Base-by-base conservation (phyloP, 2,329 filamentous ascomycete species). In the Xylaria digitata region DNA sequence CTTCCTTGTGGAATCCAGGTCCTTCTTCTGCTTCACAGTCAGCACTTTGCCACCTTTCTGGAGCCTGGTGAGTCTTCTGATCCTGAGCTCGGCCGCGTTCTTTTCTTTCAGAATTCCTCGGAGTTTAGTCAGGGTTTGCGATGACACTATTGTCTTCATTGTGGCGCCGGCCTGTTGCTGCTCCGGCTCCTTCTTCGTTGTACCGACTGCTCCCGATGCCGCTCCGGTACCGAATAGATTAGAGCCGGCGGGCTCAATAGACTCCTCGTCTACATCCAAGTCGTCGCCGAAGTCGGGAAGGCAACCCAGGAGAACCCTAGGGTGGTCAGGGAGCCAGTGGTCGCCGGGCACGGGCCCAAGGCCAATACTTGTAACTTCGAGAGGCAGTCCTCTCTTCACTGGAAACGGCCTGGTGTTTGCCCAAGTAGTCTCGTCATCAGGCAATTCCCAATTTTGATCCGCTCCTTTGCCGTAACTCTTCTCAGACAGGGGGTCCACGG, bases 321-420 rank as follows among this genome's bases (percentile, higher is more conserved):
- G 49, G 2, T 71, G 19, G 1, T 42, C 37, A 8, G 70, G 67
- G 0, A 1, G 6, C 13, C 71, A 67, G 23, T 69, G 68, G 8
- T 73, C 61, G 34, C 73, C 71, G 17, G 72, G 72, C 61, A 74
- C 19, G 6, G 66, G 65, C 3, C 72, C 72, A 2, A 65, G 61
- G 7, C 55, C 55, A 5, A 69, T n/a, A 19, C 46, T 71, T 13
- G 15, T 50, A 45, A 75, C 61, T n/a, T 63, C 63, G 6, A 61
- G 58, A 15, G 72, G 71, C 21, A 74, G 52, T 1, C 48, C 23
- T 52, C 54, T 63, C 40, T 49, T 53, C 21, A 40, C 42, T 23
- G 46, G 40, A 5, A 71, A 37, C 23, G 8, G 54, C 59, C 26
- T 68, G 7, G 63, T 73, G 15, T 67, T 40, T 40, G 37, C 37